These are phyloP conservation scores for Chiua sp. DNA, from an alignment of 1,284 basidiomycete species.

Conservation along the genomic window DNA sequence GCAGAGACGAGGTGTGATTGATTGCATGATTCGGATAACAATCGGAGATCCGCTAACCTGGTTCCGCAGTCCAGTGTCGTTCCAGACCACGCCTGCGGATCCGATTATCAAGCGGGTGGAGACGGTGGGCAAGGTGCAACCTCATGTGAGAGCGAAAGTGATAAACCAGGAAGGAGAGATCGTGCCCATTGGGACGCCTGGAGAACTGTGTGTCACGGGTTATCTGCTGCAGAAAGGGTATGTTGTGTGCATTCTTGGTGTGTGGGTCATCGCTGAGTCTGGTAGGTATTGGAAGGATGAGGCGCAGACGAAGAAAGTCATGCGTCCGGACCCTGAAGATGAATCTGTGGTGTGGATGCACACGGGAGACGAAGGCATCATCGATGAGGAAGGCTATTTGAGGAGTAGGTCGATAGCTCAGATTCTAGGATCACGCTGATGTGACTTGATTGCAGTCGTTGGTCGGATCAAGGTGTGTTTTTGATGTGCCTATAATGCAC, in stretches of 20 bases:
- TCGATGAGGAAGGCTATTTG: slow-evolving; percentile 86
- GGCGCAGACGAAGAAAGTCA: slow-evolving; percentile 68
- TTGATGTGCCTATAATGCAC: not conserved
- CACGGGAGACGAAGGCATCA: slow-evolving; percentile 83
- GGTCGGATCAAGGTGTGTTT: slow-evolving; percentile 70
- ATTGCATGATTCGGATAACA: not conserved
- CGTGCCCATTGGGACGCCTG: slow-evolving; percentile 71
- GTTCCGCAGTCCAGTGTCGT: slow-evolving; percentile 72
- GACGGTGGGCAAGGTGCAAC: slow-evolving; percentile 78
- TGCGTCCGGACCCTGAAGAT: slow-evolving; percentile 57
- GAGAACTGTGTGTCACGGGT: slow-evolving; percentile 77
- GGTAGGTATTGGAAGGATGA: slow-evolving; percentile 80
- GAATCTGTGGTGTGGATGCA: slow-evolving; percentile 79
- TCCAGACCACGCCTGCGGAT: slow-evolving; percentile 74
- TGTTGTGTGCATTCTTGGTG: slow-evolving; percentile 15
- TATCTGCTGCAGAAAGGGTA: slow-evolving; percentile 83
- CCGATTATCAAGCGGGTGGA: slow-evolving; percentile 76
- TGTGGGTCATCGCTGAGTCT: not conserved
- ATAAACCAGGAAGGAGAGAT: slow-evolving; percentile 62
- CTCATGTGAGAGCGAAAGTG: slow-evolving; percentile 81
- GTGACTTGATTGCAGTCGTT: slow-evolving; percentile 56
- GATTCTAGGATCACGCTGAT: slow-evolving; percentile 13
- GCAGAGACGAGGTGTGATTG: slow-evolving; percentile 60
- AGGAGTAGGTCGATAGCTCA: slow-evolving; percentile 50
- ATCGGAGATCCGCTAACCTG: slow-evolving; percentile 1